Percentiles rank a stretch among this genome's conserved stretches.
Evolutionary conservation across 805 yeast genomes (phyloP).

Genomic region (Lachancea mirantina): DNA sequence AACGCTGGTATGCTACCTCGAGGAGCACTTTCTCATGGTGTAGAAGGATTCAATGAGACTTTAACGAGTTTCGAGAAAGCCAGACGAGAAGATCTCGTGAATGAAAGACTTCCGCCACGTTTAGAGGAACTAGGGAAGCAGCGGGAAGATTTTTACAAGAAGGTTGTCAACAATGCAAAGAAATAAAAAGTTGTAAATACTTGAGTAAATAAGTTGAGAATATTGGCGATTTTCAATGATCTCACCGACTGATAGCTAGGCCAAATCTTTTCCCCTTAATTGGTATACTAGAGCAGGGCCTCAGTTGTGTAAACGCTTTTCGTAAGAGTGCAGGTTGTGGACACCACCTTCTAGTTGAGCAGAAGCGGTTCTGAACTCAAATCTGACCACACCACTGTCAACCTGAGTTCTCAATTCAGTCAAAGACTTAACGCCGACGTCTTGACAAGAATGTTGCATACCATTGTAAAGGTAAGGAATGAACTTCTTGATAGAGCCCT

Average conservation of each 20-base stretch:
- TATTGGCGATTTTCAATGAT: constrained; percentile 3
- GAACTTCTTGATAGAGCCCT: constrained; percentile 90
- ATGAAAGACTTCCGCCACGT: constrained; percentile 86
- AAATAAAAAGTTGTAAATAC: not conserved
- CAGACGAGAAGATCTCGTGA: constrained; percentile 63
- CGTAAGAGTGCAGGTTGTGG: constrained; percentile 91
- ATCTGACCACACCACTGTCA: constrained; percentile 66
- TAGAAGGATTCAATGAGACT: constrained; percentile 66
- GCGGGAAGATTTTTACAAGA: constrained; percentile 39
- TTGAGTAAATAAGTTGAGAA: not conserved
- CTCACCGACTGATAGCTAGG: not conserved
- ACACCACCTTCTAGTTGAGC: constrained; percentile 99
- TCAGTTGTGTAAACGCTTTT: constrained; percentile 91
- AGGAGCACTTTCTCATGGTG: constrained; percentile 77
- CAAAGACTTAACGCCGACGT: constrained; percentile 78
- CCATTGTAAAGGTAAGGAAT: constrained; percentile 92
- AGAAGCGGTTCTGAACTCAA: constrained; percentile 96
- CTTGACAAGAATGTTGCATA: constrained; percentile 97
- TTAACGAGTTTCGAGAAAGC: constrained; percentile 79
- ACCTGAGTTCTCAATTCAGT: constrained; percentile 57
- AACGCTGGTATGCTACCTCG: constrained; percentile 77
- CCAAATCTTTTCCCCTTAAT: not conserved
- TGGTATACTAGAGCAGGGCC: constrained; percentile 12
- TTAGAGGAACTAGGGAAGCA: constrained; percentile 46
- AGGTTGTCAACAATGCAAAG: constrained; percentile 28